Conservation (phyloP, 495 filamentous ascomycete species). For the Endocarpon pusillum region DNA sequence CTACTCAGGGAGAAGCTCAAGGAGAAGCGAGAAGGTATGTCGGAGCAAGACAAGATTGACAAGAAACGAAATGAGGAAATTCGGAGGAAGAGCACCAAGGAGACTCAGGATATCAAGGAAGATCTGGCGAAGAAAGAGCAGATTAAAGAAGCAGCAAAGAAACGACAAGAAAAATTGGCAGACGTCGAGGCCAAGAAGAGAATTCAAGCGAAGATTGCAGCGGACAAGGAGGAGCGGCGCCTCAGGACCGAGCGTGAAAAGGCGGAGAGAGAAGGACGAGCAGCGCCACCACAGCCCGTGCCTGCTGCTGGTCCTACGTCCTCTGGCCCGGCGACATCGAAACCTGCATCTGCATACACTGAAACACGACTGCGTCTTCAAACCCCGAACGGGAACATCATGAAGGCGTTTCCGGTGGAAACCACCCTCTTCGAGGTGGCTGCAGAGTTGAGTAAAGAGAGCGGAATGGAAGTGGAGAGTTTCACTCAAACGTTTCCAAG, state of each 20-base stretch:
- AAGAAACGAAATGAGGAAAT: conserved; percentile 90
- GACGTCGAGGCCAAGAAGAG: conserved; percentile 76
- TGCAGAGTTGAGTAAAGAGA: conserved; percentile 47
- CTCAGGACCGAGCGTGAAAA: conserved; percentile 69
- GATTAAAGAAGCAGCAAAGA: conserved; percentile 71
- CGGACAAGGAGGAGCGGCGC: conserved; percentile 71
- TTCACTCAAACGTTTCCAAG: conserved; percentile 77
- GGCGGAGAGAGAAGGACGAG: conserved; percentile 60
- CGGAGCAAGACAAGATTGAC: conserved; percentile 61
- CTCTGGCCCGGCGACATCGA: conserved; percentile 30
- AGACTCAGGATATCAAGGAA: conserved; percentile 64
- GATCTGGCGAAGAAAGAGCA: conserved; percentile 73
- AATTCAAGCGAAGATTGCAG: conserved; percentile 81
- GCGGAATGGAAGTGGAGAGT: conserved; percentile 43
- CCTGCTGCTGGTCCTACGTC: conserved; percentile 19
- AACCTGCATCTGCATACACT: conserved; percentile 46
- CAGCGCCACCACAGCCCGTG: conserved; percentile 29
- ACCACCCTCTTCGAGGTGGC: conserved; percentile 93
- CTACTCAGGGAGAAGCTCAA: conserved; percentile 57
- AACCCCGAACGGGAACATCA: conserved; percentile 50
- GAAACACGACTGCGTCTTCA: conserved; percentile 75
- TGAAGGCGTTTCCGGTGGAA: conserved; percentile 68
- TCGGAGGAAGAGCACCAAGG: conserved; percentile 62
- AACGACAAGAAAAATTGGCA: conserved; percentile 69
- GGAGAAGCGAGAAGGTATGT: conserved; percentile 53